These are phyloP conservation scores for Cladorrhinum sp. DNA, from an alignment of 2,329 filamentous ascomycete genomes.

Conservation along the genomic window DNA sequence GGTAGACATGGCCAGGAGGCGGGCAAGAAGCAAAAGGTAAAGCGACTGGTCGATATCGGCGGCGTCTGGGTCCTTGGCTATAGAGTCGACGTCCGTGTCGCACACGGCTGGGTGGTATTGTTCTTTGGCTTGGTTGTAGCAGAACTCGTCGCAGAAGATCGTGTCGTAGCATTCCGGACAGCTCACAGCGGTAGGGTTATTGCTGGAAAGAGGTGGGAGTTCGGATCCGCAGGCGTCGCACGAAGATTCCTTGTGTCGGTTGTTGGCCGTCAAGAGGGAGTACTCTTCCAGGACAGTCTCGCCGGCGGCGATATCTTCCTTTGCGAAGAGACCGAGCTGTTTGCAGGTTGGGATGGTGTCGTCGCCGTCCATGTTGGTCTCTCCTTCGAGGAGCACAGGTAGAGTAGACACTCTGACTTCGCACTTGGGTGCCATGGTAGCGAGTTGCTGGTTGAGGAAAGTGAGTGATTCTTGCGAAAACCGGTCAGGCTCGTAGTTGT, in stretches of 20 bases:
- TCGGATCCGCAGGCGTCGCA: slow-evolving; percentile 85
- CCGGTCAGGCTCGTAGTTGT: slow-evolving; percentile 64
- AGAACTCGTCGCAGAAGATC: slow-evolving; percentile 62
- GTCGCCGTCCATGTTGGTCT: slow-evolving; percentile 47
- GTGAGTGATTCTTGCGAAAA: slow-evolving; percentile 66
- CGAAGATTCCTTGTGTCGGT: slow-evolving; percentile 77
- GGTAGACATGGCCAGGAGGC: slow-evolving; percentile 60
- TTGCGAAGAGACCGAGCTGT: slow-evolving; percentile 89
- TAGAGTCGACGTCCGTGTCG: slow-evolving; percentile 62
- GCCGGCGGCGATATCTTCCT: slow-evolving; percentile 71
- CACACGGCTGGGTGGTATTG: slow-evolving; percentile 64
- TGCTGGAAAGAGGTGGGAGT: slow-evolving; percentile 56
- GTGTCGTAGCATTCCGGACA: slow-evolving; percentile 63
- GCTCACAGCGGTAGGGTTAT: slow-evolving; percentile 46
- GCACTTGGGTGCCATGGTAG: slow-evolving; percentile 72
- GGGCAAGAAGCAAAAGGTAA: slow-evolving; percentile 60
- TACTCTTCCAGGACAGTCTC: slow-evolving; percentile 78
- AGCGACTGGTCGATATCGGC: slow-evolving; percentile 59
- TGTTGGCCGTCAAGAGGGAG: slow-evolving; percentile 84
- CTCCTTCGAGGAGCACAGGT: slow-evolving; percentile 63
- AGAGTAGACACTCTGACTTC: slow-evolving; percentile 73
- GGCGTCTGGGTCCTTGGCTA: slow-evolving; percentile 61
- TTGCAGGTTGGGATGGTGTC: slow-evolving; percentile 58
- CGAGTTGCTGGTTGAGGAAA: slow-evolving; percentile 68
- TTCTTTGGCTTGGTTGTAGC: slow-evolving; percentile 54